Base-by-base conservation (phyloP, 768 basidiomycete genomes). In the Leccinum fibrillosum region DNA sequence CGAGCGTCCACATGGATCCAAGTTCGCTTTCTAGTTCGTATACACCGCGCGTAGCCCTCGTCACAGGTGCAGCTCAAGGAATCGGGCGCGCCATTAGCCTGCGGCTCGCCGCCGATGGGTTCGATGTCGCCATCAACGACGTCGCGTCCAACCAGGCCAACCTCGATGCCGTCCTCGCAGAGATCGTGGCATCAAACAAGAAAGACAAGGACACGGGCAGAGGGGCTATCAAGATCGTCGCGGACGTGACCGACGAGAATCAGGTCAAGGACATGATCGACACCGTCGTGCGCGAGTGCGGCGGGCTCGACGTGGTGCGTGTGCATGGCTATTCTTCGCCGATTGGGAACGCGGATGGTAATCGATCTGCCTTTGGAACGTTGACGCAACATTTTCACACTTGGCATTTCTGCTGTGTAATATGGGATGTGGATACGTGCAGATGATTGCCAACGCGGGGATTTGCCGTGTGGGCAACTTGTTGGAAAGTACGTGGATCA, bases 21-120 rank as follows among this genome's bases (percentile, higher is more conserved):
- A 44, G 19, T 19, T 44, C 19, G 19, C 19, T 44, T 44, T 44
- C 19, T 0, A 44, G 42, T 19, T 44, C 42, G 4, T 44, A 19
- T 19, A 44, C 15, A 49, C 48, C 10, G 19, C 48, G 73, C 42
- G 69, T 77, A 45, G 80, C 77, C 3, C 64, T 80, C 53, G 69
- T 82, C 35, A 81, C 80, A 0, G 81, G 80, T 25, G 74, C 73
- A 11, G 72, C 74, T 2, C 76, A 74, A 51, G 83, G 82, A 23
- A 80, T 83, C 13, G 82, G 82, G 1, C 72, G 73, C 37, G 78
- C 76, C 34, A 78, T 83, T 42, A 78, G 80, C 7, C 59, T 75
- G 5, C 75, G 79, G 5, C 76, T 84, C 11, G 78, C 82, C 19
- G 56, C 65, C 11, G 53, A 62, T 10, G 62, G 82, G 80, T 78